Evolutionary conservation across 208 protist species (phyloP), one percentile per base, ranked within the genome.

Genomic region (Herpetomonas samuelpessoai): DNA sequence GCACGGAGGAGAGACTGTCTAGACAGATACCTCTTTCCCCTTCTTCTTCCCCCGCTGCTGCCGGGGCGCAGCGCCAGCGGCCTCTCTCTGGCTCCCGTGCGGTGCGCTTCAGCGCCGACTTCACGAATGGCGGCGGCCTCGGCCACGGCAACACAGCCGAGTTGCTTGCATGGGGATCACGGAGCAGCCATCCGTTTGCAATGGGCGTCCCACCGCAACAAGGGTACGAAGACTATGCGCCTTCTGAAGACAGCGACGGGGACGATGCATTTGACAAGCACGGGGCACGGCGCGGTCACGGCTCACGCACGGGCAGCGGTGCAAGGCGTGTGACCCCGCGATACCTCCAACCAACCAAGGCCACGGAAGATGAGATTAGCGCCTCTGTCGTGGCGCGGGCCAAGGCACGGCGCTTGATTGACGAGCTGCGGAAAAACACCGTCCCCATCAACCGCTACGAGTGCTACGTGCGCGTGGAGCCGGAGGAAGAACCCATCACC

Each of bases 401-500:
- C 6, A 86, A 90, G 59, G 84, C 83, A 1, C 71, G 87, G 9
- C 71, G 70, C 7, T 28, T 94, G 27, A 74, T 94, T 55, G 73
- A 91, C 55, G 57, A 69, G 45, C 74, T 94, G 47, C 81, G 79
- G 10, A 58, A 59, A 35, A 72, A 77, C 29, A 75, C 83, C 30
- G 71, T 94, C 26, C 87, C 87, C 10, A 87, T 90, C 22, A 83
- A 91, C 60, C 83, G 87, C 39, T 83, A 79, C 58, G 76, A 83
- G 62, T 80, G 75, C 48, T 88, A 75, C 41, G 72, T 74, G 22
- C 68, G 70, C 16, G 69, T 76, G 10, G 79, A 78, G 48, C 52
- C 47, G 24, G 74, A 78, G 49, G 59, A 64, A 26, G 63, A 79
- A 57, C 29, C 67, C 26, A 39, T 59, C 30, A 41, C 16, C 16